Conservation (phyloP, 306 rosid species). For the Cucurbita maxima region DNA sequence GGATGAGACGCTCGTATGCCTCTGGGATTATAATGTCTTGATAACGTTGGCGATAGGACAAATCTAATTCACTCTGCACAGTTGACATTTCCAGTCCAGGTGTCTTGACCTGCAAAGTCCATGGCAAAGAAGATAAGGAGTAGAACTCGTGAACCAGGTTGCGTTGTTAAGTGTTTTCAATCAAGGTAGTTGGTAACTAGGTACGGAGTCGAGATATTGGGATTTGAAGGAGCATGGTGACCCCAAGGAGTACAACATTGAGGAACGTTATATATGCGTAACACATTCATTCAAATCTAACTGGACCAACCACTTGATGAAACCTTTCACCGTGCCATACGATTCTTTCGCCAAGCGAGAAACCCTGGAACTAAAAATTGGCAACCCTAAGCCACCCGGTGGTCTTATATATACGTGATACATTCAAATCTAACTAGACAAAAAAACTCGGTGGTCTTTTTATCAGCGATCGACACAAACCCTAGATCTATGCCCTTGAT, state of each 20-base stretch:
- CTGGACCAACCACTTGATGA: no score
- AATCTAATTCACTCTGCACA: conserved; percentile 78
- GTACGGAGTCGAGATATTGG: neutral
- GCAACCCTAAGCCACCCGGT: no score
- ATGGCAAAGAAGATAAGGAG: conserved; percentile 7
- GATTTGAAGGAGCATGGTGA: neutral
- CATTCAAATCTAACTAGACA: no score
- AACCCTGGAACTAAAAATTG: no score
- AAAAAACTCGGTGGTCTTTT: no score
- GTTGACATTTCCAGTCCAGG: conserved; percentile 94
- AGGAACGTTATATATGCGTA: no score
- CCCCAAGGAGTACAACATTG: no score
- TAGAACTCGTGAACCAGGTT: neutral
- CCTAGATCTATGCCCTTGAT: no score
- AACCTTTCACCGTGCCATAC: no score
- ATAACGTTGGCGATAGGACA: conserved; percentile 84
- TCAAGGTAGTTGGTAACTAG: neutral
- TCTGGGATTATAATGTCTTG: conserved; percentile 70
- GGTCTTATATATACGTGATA: no score
- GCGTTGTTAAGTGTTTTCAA: neutral
- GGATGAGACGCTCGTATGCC: conserved; percentile 96
- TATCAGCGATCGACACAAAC: no score
- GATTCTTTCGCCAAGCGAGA: no score
- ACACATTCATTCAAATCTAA: neutral
- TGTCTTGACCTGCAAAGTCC: conserved; percentile 62